phyloP scores from a whole-genome alignment of 495 filamentous ascomycete species.

The Filosporella fistucella region DNA sequence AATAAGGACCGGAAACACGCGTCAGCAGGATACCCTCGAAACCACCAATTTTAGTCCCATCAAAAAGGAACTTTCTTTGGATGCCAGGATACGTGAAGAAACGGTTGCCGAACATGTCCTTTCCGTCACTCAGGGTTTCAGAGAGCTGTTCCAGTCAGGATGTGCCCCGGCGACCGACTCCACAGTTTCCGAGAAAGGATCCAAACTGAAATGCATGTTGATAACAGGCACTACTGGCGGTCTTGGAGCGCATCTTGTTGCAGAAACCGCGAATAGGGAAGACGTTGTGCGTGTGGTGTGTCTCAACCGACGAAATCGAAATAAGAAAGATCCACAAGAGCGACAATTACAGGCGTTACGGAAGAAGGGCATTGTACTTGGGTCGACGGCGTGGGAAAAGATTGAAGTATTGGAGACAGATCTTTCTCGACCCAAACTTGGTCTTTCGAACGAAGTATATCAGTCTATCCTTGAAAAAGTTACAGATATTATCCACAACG shows the following conservation, averaged over 20 bases:
- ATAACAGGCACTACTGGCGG: slow-evolving; percentile 51
- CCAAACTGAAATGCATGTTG: slow-evolving; percentile 37
- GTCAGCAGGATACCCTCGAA: no score
- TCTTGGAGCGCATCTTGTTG: slow-evolving; percentile 43
- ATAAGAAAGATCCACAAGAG: slow-evolving; percentile 13
- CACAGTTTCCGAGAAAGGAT: no score
- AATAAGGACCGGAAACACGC: no score
- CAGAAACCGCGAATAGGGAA: slow-evolving; percentile 27
- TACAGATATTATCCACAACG: slow-evolving; percentile 54
- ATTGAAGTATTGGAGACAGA: slow-evolving; percentile 44
- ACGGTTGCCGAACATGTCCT: slow-evolving; percentile 28
- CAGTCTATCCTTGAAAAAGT: slow-evolving; percentile 32
- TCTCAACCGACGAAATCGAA: slow-evolving; percentile 37
- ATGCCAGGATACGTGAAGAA: slow-evolving; percentile 26
- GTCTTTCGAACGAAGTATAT: slow-evolving; percentile 36
- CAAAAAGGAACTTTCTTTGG: no score
- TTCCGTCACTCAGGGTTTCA: slow-evolving; percentile 23
- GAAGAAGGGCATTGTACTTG: slow-evolving; percentile 31
- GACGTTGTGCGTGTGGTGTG: slow-evolving; percentile 37
- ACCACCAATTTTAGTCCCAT: no score
- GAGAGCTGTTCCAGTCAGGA: no score
- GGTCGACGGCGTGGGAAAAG: slow-evolving; percentile 26
- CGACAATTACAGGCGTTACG: slow-evolving; percentile 37
- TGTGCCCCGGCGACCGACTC: no score
- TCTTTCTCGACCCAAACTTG: slow-evolving; percentile 36